A percentile compares a stretch with the other conserved stretches of the same genome.
Conservation (phyloP, 495 filamentous ascomycete genomes). For the Aspergillus taichungensis region DNA sequence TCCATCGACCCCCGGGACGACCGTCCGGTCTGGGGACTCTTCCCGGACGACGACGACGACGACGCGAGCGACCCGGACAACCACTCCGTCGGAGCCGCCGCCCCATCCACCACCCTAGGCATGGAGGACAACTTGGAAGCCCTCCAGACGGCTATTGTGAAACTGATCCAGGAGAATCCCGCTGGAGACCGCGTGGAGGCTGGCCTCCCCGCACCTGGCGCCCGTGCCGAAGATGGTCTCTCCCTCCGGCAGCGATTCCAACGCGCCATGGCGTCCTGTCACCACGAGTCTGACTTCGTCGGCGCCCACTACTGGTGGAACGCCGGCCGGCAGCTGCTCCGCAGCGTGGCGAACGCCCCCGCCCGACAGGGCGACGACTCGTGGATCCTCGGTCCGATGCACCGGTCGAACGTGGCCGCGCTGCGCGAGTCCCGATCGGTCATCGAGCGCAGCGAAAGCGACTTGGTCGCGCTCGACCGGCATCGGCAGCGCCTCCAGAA, state of each 20-base stretch:
- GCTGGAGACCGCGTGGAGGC: conserved; percentile 30
- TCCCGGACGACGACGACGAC: conserved; percentile 21
- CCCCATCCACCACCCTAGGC: conserved; percentile 53
- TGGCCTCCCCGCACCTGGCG: conserved; percentile 1
- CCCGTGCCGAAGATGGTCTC: background rate
- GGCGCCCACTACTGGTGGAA: conserved; percentile 46
- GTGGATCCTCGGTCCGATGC: conserved; percentile 37
- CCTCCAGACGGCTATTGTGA: conserved; percentile 70
- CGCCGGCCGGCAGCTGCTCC: conserved; percentile 31
- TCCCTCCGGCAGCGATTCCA: conserved; percentile 34
- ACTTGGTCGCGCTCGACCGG: conserved; percentile 30
- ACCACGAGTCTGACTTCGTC: conserved; percentile 35
- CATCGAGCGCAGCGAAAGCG: conserved; percentile 34
- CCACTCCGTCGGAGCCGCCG: conserved; percentile 49
- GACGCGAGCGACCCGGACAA: conserved; percentile 10
- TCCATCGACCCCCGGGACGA: conserved; percentile 67
- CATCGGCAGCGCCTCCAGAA: conserved; percentile 29
- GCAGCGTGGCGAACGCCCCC: conserved; percentile 12
- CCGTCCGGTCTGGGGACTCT: conserved; percentile 60
- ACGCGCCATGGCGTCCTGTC: conserved; percentile 29
- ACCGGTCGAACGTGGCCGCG: conserved; percentile 25
- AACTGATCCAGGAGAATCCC: conserved; percentile 73
- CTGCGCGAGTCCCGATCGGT: conserved; percentile 29
- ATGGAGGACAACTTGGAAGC: conserved; percentile 77
- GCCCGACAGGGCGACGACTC: conserved; percentile 22